A percentile compares a stretch with the other conserved stretches of the same genome.
Conservation (phyloP, 2,329 filamentous ascomycete species). For the Verticillium nubilum region DNA sequence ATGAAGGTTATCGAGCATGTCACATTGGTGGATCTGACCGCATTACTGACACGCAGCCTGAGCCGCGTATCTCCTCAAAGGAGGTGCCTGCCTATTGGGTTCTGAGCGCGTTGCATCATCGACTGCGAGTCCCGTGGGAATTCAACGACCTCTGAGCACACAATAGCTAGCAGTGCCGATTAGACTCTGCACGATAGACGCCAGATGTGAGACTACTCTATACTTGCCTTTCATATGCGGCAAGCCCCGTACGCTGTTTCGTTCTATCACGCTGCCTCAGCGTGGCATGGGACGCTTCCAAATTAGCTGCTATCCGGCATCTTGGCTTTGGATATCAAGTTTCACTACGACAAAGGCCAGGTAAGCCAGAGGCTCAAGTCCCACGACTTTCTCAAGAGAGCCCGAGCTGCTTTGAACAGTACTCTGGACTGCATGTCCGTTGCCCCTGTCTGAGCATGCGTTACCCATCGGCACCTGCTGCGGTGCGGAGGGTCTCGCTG, state of each 20-base stretch:
- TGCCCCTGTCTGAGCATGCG: neutral
- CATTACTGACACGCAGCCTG: neutral
- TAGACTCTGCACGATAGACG: too few relatives aligned
- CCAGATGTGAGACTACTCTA: too few relatives aligned
- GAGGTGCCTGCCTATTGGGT: neutral
- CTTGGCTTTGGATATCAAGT: neutral
- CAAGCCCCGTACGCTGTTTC: neutral
- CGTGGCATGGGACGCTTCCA: neutral
- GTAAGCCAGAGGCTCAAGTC: neutral
- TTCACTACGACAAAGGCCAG: neutral
- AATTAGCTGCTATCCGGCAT: neutral
- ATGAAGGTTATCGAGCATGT: neutral
- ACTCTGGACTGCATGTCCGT: neutral
- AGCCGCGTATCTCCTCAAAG: too few relatives aligned
- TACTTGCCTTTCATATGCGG: neutral
- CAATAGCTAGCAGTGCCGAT: too few relatives aligned
- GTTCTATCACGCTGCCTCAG: neutral
- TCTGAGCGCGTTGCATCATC: neutral
- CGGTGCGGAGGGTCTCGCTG: neutral
- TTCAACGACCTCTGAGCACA: neutral
- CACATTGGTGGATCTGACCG: neutral
- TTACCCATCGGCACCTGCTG: neutral
- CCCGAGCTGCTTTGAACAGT: neutral
- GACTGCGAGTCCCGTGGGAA: neutral
- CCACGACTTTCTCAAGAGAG: neutral